Base-by-base conservation (phyloP, 2,329 filamentous ascomycete genomes). In the Verticillium tricorpus region DNA sequence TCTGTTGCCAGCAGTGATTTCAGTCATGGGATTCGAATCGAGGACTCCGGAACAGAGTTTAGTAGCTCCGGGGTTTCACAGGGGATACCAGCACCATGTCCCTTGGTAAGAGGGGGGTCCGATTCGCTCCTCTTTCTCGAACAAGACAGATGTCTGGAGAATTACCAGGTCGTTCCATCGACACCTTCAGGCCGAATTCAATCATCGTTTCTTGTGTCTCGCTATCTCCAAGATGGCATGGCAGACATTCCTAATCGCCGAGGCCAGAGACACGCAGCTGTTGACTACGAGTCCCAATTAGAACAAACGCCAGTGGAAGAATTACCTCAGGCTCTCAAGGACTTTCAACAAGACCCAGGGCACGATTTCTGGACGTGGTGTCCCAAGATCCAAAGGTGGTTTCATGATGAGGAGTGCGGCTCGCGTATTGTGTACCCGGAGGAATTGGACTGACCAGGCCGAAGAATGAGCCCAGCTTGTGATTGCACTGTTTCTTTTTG, bases 331-430 rank as follows among this genome's bases (percentile, higher is more conserved):
- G 25, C 54, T 8, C 17, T 56, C 14, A 37, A 50, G 17, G 60
- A 61, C 12, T 61, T 61, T 56, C 14, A 32, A 5, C n/a, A 57
- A 22, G 55, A 61, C 17, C 60, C 60, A n/a, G 60, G 55, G n/a
- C 60, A 61, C n/a, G 15, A 37, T 14, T 61, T 61, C 25, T 61
- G 60, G 60, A 57, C 9, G 5, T 61, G 60, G 60, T 56, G 52
- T 6, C 35, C 28, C 3, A 17, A 5, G n/a, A 25, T 28, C 17
- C 12, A 15, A 15, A 22, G n/a, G 28, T 61, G 60, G 60, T 57
- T 57, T 22, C 37, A 57, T 12, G 55, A 61, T 19, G 31, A 54
- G 19, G 39, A 57, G 7, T 35, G 37, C 12, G 54, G 55, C 15
- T 57, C 55, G 1, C 11, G 56, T 3, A 61, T 61, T 7, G 34